Conservation (phyloP, 2,329 filamentous ascomycete genomes). For the Whalleya microplaca region DNA sequence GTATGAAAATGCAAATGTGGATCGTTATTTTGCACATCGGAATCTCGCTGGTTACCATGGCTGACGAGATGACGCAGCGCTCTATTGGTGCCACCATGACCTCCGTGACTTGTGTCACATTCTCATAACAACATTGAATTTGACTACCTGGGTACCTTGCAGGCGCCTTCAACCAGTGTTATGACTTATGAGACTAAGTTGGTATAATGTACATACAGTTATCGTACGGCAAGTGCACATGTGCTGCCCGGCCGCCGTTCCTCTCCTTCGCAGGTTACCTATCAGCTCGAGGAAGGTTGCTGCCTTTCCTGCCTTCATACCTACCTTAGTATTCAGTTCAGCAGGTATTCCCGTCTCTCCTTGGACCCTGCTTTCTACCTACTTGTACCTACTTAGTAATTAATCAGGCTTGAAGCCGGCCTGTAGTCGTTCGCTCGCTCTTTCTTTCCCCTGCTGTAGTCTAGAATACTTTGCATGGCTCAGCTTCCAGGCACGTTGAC, state of each 20-base stretch:
- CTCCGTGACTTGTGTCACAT: constrained; percentile 33
- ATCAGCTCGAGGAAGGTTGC: too few relatives aligned
- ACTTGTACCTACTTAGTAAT: constrained; percentile 1
- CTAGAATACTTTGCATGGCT: constrained; percentile 22
- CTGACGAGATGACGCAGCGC: constrained; percentile 33
- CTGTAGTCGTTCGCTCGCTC: constrained; percentile 17
- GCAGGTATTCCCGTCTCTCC: background rate
- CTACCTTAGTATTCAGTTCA: too few relatives aligned
- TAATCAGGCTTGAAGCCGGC: constrained; percentile 19
- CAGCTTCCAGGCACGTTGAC: constrained; percentile 24
- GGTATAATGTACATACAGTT: background rate
- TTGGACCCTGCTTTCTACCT: background rate
- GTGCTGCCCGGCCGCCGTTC: background rate
- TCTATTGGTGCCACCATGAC: constrained; percentile 7
- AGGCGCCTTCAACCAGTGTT: background rate
- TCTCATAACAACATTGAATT: constrained; percentile 9
- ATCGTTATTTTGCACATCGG: constrained; percentile 37
- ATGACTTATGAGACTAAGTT: too few relatives aligned
- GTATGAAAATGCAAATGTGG: constrained; percentile 33
- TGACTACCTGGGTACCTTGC: background rate
- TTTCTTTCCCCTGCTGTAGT: constrained; percentile 2
- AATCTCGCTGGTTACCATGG: constrained; percentile 33
- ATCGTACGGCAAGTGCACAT: background rate
- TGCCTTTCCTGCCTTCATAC: too few relatives aligned
- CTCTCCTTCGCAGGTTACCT: background rate